These are phyloP conservation scores for Rhizomucor pusillus DNA, from an alignment of 371 early-diverging fungal species.

Conservation along the genomic window DNA sequence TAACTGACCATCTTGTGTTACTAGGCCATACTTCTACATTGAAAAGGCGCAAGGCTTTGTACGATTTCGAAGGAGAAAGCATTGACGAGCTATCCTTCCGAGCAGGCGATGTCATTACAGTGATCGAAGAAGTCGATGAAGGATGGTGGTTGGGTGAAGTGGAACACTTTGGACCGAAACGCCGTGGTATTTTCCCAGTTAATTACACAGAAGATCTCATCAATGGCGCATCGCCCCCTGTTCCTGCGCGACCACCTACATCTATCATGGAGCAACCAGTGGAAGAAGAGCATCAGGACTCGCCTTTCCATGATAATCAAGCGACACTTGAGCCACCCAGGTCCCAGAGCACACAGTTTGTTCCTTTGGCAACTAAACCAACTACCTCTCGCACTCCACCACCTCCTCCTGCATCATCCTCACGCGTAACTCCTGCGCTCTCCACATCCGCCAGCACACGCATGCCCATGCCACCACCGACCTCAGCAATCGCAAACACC, in stretches of 20 bases:
- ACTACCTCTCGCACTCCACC: constrained; percentile 6
- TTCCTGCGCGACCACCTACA: constrained; percentile 14
- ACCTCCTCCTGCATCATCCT: constrained; percentile 11
- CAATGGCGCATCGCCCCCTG: constrained; percentile 2
- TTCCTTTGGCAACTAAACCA: constrained; percentile 16
- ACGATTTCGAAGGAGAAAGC: constrained; percentile 65
- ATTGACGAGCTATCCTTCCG: constrained; percentile 67
- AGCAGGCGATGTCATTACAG: constrained; percentile 70
- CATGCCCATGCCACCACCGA: constrained; percentile 1
- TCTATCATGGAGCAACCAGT: constrained; percentile 11
- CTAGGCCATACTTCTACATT: background rate
- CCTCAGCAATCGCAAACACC: background rate
- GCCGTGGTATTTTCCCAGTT: constrained; percentile 81
- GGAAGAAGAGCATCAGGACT: constrained; percentile 5
- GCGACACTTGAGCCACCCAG: too few species aligned
- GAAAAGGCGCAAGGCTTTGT: constrained; percentile 51
- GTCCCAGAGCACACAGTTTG: constrained; percentile 3
- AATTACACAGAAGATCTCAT: constrained; percentile 62
- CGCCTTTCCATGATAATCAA: constrained; percentile 10
- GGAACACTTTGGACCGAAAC: constrained; percentile 35
- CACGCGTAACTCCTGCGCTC: background rate
- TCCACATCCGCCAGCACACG: constrained; percentile 1
- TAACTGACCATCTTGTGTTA: background rate
- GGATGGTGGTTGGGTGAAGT: constrained; percentile 90
- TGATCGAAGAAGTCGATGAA: constrained; percentile 73